Evolutionary conservation across 2,329 filamentous ascomycete genomes (phyloP), one percentile per base, ranked within the genome.

Genomic region (Xylaria hypoxylon): DNA sequence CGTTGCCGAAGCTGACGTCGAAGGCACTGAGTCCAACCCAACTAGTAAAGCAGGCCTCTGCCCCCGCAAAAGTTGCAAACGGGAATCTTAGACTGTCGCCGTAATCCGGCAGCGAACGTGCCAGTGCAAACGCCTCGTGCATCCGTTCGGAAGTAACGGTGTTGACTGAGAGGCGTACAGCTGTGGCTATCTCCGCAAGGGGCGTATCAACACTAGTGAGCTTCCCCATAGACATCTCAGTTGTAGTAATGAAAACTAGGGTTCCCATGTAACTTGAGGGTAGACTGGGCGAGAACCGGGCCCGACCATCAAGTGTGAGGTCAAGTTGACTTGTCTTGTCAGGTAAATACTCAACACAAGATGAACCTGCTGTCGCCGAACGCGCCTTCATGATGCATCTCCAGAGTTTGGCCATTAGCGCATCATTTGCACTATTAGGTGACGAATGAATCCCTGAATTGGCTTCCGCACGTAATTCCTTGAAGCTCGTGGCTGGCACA

Each of bases 331-430:
- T 60, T 60, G 35, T 51, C 33, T 22, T 50, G 24, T 52, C 48
- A 22, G 58, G 58, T 4, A 7, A 28, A 51, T 60, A 60, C 22
- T 60, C 58, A 33, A 19, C 22, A 15, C 35, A 50, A 2, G 45
- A 51, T 17, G 33, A 17, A 7, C 35, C 33, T 40, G 58, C 58
- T 38, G 47, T 47, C 17, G 22, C 13, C 47, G 33, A 40, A 11
- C 58, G 58, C 40, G 58, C 58, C 15, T 51, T 60, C 33, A 52
- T 60, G 33, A 60, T 52, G 24, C 58, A 60, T 11, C 58, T 50
- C 58, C 58, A 60, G 33, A 60, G 58, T 38, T 51, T 60, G 22
- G 58, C 58, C 58, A 60, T 60, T 11, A 60, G 17, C 5, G 58
- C 58, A 17, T 60, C 58, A n/a, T 60, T 60, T 15, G 45, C 58